Percentiles rank a stretch among this genome's conserved stretches.
Conservation (phyloP, 225 moss, liverwort and hornwort species). For the Polytrichum commune region DNA sequence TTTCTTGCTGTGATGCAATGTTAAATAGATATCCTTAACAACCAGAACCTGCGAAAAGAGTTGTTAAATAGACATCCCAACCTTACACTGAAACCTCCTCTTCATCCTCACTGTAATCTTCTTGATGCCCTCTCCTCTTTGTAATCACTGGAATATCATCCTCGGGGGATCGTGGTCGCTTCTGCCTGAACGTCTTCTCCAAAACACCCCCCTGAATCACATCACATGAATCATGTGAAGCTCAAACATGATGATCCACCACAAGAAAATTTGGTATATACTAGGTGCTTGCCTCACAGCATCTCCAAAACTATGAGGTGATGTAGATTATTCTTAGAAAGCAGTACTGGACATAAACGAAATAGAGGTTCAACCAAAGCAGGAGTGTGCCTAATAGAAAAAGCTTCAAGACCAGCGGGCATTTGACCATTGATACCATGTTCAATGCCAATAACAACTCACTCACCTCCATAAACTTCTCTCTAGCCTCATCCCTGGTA, state of each 20-base stretch:
- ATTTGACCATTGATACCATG: not conserved
- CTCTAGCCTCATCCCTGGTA: conserved; percentile 47
- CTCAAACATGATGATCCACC: too few relatives aligned
- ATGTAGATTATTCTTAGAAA: not conserved
- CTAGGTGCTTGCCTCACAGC: not conserved
- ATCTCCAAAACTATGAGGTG: not conserved
- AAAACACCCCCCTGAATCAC: conserved; percentile 51
- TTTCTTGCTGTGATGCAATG: too few relatives aligned
- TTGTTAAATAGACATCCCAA: not conserved
- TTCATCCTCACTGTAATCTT: conserved; percentile 86
- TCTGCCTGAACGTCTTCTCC: conserved; percentile 30
- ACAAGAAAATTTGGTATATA: not conserved
- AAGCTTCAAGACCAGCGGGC: not conserved
- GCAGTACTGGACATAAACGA: not conserved
- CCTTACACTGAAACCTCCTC: conserved; percentile 80
- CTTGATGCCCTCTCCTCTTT: conserved; percentile 64
- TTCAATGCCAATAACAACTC: not conserved
- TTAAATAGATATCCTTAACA: not conserved
- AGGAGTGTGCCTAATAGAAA: too few relatives aligned
- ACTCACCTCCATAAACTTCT: conserved; percentile 79
- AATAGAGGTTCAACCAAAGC: too few relatives aligned
- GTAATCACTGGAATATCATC: conserved; percentile 39
- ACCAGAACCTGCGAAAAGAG: too few relatives aligned
- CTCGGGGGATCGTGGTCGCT: conserved; percentile 76
- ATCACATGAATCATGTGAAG: too few relatives aligned